A percentile compares a stretch with the other conserved stretches of the same genome.
Evolutionary conservation across 2,329 filamentous ascomycete genomes (phyloP).

Genomic region (Colletotrichum eleusines): DNA sequence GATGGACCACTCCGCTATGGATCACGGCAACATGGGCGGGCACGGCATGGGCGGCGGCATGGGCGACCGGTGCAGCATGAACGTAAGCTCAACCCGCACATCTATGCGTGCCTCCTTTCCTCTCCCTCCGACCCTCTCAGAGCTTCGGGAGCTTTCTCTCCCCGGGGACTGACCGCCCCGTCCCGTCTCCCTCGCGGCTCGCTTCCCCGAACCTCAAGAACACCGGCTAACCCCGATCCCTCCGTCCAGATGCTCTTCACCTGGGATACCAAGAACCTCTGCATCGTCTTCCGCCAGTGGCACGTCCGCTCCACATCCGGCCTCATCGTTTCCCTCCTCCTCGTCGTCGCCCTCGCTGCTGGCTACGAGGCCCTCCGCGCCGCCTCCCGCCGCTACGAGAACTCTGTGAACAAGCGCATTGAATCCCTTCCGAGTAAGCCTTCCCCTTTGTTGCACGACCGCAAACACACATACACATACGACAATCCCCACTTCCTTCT

Average conservation of each 20-base stretch:
- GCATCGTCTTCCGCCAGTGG: constrained; percentile 95
- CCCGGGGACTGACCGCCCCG: not conserved
- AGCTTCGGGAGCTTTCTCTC: not conserved
- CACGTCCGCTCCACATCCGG: constrained; percentile 80
- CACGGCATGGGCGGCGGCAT: constrained; percentile 70
- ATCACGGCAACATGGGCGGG: constrained; percentile 59
- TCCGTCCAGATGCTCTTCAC: constrained; percentile 91
- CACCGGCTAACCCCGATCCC: constrained; percentile 39
- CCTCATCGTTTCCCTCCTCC: constrained; percentile 85
- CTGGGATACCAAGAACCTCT: constrained; percentile 93
- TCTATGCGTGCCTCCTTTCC: constrained; percentile 3
- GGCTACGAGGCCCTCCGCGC: constrained; percentile 93
- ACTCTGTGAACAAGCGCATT: constrained; percentile 60
- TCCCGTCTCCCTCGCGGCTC: not conserved
- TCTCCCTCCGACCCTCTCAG: not conserved
- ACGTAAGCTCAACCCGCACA: constrained; percentile 67
- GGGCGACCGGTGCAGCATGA: constrained; percentile 86
- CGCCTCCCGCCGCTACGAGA: constrained; percentile 81
- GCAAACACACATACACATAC: not conserved
- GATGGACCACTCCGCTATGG: constrained; percentile 60
- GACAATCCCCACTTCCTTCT: constrained; percentile 1
- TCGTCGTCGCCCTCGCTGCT: constrained; percentile 85
- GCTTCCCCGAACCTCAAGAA: not conserved
- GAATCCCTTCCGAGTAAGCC: constrained; percentile 67
- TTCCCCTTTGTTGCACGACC: constrained; percentile 23